Evolutionary conservation across 208 protist species (phyloP), one percentile per base, ranked within the genome.

Genomic region (Leptomonas seymouri): DNA sequence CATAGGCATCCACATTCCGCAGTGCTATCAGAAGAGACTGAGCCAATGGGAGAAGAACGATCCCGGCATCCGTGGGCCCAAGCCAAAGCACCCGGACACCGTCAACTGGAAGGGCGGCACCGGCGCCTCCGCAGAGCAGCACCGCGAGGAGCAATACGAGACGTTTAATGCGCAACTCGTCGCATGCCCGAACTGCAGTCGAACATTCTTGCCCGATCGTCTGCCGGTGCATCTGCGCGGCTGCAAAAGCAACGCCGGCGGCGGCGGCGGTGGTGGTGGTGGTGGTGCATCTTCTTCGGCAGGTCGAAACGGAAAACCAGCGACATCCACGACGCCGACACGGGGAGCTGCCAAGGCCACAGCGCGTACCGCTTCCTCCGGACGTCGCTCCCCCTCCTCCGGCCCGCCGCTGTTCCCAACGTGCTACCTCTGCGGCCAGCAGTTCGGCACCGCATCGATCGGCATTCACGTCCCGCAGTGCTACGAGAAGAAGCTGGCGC

Each of bases 121-220:
- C 14, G 80, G 78, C 20, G 61, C 75, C 15, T 70, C 73, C n/a
- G 81, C 53, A 20, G 59, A 81, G 25, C 74, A 83, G 55, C 61
- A 87, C 45, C 93, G 94, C 60, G 85, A 89, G 42, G 83, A 85
- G 28, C 89, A 95, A 71, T 95, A 88, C 67, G 68, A 83, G 28
- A 82, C 91, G 41, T 97, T 93, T 61, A 81, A 86, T 9, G 48
- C 77, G 12, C 93, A 95, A 62, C 73, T 97, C n/a, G 81, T 88
- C 2, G 78, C 89, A 12, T 97, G 94, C 78, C 78, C 80, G 1
- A 82, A 90, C 62, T 98, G 95, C 75, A 82, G 71, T 15, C 81
- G 95, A 50, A 96, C 83, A n/a, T 98, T 98, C 56, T 77, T 93
- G 48, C 93, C 95, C 14, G 93, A 97, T 61, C 78, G 91, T n/a